Percentiles rank a stretch among this genome's conserved stretches.
Conservation (phyloP, 768 basidiomycete species). For the Auricularia auricula-judae region DNA sequence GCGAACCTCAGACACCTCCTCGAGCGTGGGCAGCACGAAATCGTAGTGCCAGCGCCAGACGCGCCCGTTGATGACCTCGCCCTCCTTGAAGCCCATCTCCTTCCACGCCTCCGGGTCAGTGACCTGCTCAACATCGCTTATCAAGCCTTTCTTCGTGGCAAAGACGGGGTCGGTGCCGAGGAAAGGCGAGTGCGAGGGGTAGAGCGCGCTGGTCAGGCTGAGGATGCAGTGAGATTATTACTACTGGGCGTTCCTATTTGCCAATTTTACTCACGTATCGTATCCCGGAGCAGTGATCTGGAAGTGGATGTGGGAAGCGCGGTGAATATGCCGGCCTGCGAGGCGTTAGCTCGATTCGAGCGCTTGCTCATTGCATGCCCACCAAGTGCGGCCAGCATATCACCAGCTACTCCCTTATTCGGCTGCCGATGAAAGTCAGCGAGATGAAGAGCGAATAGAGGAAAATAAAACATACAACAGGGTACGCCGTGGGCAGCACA, state of each 20-base stretch:
- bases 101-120: conserved; percentile 18
- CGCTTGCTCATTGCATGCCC: no score
- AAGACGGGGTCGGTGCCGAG: conserved; percentile 26
- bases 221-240: not conserved
- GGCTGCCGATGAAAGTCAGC: conserved; percentile 11
- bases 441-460: not conserved
- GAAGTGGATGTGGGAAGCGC: conserved; percentile 25
- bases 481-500: conserved; percentile 22
- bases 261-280: conserved; percentile 15
- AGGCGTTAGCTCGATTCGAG: not conserved
- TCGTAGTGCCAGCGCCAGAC: conserved; percentile 23
- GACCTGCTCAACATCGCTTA: conserved; percentile 19
- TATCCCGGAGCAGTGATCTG: conserved; percentile 22
- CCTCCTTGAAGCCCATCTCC: conserved; percentile 20
- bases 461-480: conserved; percentile 14
- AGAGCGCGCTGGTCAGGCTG: conserved; percentile 23
- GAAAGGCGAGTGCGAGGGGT: conserved; percentile 24
- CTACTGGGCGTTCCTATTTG: not conserved
- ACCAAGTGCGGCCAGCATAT: conserved; percentile 17
- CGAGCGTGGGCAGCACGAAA: conserved; percentile 21
- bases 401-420: conserved; percentile 20
- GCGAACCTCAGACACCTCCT: conserved; percentile 20
- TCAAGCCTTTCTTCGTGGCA: conserved; percentile 23
- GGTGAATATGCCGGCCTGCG: conserved; percentile 21
- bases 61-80: conserved; percentile 19